phyloP scores from a whole-genome alignment of 1,284 basidiomycete genomes.

The Blastosporella zonata region DNA sequence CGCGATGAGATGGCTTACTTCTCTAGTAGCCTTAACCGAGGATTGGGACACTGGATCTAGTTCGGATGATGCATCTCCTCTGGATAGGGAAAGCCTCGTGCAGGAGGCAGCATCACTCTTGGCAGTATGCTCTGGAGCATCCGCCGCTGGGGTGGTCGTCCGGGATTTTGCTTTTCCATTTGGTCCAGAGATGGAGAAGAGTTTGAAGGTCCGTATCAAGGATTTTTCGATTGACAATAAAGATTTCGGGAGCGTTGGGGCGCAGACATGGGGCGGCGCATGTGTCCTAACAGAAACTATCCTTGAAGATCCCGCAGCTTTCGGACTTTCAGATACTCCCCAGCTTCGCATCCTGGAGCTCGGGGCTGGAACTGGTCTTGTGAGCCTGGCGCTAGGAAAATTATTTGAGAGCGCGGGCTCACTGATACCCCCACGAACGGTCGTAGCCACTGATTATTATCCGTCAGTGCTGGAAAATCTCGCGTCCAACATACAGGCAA shows the following conservation, averaged over 20 bases:
- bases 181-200: constrained; percentile 4
- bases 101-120: constrained; percentile 52
- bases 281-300: constrained; percentile 82
- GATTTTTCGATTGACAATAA: constrained; percentile 73
- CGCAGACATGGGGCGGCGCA: constrained; percentile 90
- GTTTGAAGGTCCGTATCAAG: constrained; percentile 49
- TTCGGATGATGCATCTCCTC: background rate
- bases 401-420: constrained; percentile 24
- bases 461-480: constrained; percentile 76
- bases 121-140: constrained; percentile 60
- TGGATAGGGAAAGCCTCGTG: constrained; percentile 28
- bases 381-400: constrained; percentile 66
- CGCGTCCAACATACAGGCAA: constrained; percentile 58
- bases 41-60: constrained; percentile 12
- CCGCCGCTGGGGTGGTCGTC: constrained; percentile 44
- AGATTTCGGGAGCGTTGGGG: constrained; percentile 79
- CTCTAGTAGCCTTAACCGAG: constrained; percentile 42
- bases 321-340: constrained; percentile 38
- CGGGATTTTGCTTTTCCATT: constrained; percentile 34
- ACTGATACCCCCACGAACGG: background rate
- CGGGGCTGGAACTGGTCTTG: constrained; percentile 85
- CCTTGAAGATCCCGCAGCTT: constrained; percentile 52
- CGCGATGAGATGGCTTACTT: constrained; percentile 68
- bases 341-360: constrained; percentile 70
- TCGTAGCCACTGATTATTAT: constrained; percentile 72